Evolutionary conservation across 2,329 filamentous ascomycete genomes (phyloP).

Genomic region (Albifimbria verrucaria): DNA sequence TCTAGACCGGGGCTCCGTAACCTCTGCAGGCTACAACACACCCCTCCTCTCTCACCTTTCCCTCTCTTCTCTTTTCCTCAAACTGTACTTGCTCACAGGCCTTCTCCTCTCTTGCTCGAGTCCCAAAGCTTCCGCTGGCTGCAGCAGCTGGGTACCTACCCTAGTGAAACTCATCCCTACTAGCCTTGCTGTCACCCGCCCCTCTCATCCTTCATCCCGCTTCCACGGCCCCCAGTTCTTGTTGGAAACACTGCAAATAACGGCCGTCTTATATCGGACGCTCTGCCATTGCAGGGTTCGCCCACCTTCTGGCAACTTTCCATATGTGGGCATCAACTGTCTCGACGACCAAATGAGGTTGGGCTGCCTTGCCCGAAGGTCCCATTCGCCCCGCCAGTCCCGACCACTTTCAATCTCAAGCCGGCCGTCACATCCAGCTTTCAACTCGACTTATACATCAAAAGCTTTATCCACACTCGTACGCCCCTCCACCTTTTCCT

Average conservation of each 20-base stretch:
- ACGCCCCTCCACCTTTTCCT: conserved; percentile 14
- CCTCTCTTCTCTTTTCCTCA: background rate
- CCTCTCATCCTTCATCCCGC: conserved; percentile 9
- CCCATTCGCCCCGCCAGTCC: conserved; percentile 38
- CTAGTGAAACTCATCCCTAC: background rate
- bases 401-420: conserved; percentile 35
- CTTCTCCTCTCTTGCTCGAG: background rate
- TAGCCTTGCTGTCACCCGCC: conserved; percentile 4
- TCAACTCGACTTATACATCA: conserved; percentile 17
- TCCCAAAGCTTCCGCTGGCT: no score
- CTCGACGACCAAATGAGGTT: conserved; percentile 42
- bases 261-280: conserved; percentile 2
- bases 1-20: background rate
- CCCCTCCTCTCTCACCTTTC: background rate
- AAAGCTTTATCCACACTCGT: conserved; percentile 18
- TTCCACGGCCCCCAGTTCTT: background rate
- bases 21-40: background rate
- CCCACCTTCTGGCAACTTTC: background rate
- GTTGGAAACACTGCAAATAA: background rate
- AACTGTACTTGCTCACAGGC: no score
- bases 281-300: conserved; percentile 1
- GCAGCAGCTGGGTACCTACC: background rate
- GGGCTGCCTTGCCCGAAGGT: conserved; percentile 37
- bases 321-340: conserved; percentile 10
- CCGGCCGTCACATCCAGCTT: conserved; percentile 47